Evolutionary conservation across 129 eudicot genomes (phyloP).

Genomic region (Centrapalus pauciflorus): DNA sequence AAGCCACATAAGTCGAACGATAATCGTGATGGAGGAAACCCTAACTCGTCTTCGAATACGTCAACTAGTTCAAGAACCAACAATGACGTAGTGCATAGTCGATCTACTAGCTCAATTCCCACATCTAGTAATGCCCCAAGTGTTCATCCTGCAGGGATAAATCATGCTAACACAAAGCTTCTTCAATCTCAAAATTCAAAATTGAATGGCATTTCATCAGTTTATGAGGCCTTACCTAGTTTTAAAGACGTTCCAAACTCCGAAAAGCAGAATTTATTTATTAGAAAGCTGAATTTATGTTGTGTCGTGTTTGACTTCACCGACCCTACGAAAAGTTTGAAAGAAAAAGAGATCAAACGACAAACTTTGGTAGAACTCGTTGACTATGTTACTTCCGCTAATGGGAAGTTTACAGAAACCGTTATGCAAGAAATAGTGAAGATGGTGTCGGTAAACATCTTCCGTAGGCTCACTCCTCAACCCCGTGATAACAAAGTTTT

Average conservation of each 20-base stretch:
- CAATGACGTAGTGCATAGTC: conserved; percentile 17
- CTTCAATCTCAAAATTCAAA: conserved; percentile 28
- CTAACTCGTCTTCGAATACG: conserved; percentile 39
- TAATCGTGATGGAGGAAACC: conserved; percentile 43
- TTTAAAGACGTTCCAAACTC: conserved; percentile 51
- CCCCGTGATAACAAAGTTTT: conserved; percentile 51
- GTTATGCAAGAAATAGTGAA: conserved; percentile 61
- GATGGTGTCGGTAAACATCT: conserved; percentile 56
- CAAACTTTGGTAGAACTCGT: conserved; percentile 59
- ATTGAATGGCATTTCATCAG: conserved; percentile 26
- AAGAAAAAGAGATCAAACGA: conserved; percentile 64
- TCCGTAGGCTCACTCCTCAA: conserved; percentile 49
- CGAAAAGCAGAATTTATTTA: conserved; percentile 52
- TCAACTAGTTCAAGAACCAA: conserved; percentile 38
- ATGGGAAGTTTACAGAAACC: conserved; percentile 50
- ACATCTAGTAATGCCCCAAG: conserved; percentile 10
- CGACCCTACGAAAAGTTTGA: conserved; percentile 48
- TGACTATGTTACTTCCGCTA: conserved; percentile 47
- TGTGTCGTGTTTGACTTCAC: conserved; percentile 60
- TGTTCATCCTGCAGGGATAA: conserved; percentile 6
- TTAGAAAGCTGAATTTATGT: conserved; percentile 48
- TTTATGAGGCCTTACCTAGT: conserved; percentile 48
- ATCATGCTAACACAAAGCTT: conserved; percentile 31
- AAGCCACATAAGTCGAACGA: conserved; percentile 52
- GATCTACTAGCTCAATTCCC: conserved; percentile 24